Percentiles rank a stretch among this genome's conserved stretches.
Evolutionary conservation across 2,329 filamentous ascomycete species (phyloP).

Genomic region (Lachnellula arida): DNA sequence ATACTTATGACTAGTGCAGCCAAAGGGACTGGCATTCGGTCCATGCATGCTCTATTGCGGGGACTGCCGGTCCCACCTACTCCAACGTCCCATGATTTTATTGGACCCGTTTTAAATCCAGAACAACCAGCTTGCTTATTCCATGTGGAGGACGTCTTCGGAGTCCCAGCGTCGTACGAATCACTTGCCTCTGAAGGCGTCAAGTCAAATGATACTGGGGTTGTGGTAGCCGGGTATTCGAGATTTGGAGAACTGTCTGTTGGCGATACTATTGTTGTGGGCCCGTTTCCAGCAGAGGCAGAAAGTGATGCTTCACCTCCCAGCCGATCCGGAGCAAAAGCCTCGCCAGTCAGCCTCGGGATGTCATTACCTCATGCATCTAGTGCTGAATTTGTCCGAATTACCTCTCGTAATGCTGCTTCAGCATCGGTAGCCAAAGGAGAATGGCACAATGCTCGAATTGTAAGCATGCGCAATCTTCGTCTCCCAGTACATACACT

Average conservation of each 20-base stretch:
- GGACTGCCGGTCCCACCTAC: conserved; percentile 64
- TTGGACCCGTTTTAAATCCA: conserved; percentile 50
- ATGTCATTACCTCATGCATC: conserved; percentile 50
- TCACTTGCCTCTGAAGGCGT: conserved; percentile 38
- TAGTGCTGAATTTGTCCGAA: conserved; percentile 48
- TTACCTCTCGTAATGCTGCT: conserved; percentile 49
- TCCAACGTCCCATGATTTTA: conserved; percentile 49
- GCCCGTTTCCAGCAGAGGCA: conserved; percentile 65
- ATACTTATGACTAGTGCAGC: conserved; percentile 86
- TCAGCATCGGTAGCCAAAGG: conserved; percentile 49
- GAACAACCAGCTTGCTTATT: conserved; percentile 65
- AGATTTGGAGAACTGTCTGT: conserved; percentile 73
- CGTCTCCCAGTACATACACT: conserved; percentile 75
- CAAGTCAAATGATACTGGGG: conserved; percentile 43
- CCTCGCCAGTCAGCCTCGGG: conserved; percentile 35
- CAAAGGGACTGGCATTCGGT: conserved; percentile 74
- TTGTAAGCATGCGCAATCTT: conserved; percentile 84
- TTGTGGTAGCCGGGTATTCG: conserved; percentile 81
- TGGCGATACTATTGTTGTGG: conserved; percentile 72
- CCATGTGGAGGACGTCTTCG: conserved; percentile 88
- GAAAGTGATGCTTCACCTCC: conserved; percentile 34
- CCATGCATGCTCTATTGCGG: conserved; percentile 76
- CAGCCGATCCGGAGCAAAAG: conserved; percentile 43
- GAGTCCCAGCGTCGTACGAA: conserved; percentile 60
- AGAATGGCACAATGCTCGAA: conserved; percentile 75